Evolutionary conservation across 2,329 filamentous ascomycete genomes (phyloP).

Genomic region (Myotisia sp.): DNA sequence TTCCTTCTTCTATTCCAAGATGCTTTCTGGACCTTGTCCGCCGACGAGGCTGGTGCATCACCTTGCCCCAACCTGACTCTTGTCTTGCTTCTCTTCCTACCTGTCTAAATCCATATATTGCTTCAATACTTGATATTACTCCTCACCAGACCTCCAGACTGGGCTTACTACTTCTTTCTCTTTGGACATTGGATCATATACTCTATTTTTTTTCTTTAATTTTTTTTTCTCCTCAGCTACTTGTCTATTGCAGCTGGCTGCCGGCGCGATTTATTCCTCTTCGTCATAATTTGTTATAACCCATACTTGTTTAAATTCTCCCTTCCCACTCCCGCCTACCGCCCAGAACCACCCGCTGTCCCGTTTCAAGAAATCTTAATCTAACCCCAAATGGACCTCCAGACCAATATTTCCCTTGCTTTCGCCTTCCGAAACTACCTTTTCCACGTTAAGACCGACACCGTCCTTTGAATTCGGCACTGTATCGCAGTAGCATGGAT

Average conservation of each 20-base stretch:
- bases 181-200: no score
- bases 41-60: no score
- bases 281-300: no score
- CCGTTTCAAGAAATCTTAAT: constrained; percentile 16
- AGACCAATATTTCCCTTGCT: constrained; percentile 17
- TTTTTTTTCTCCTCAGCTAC: no score
- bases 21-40: background rate
- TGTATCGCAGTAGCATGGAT: constrained; percentile 25
- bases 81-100: no score
- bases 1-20: constrained; percentile 12
- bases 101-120: no score
- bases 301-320: constrained; percentile 13
- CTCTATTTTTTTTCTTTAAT: no score
- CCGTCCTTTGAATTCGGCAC: constrained; percentile 1
- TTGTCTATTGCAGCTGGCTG: no score
- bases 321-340: constrained; percentile 13
- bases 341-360: constrained; percentile 14
- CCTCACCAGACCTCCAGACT: no score
- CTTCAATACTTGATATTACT: no score
- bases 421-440: constrained; percentile 1
- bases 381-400: constrained; percentile 29
- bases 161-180: no score
- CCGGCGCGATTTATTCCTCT: no score
- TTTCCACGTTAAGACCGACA: constrained; percentile 8
- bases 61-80: background rate